A percentile compares a stretch with the other conserved stretches of the same genome.
phyloP scores from a whole-genome alignment of 1,284 basidiomycete species.

The Apiotrichum mycotoxinovorans region DNA sequence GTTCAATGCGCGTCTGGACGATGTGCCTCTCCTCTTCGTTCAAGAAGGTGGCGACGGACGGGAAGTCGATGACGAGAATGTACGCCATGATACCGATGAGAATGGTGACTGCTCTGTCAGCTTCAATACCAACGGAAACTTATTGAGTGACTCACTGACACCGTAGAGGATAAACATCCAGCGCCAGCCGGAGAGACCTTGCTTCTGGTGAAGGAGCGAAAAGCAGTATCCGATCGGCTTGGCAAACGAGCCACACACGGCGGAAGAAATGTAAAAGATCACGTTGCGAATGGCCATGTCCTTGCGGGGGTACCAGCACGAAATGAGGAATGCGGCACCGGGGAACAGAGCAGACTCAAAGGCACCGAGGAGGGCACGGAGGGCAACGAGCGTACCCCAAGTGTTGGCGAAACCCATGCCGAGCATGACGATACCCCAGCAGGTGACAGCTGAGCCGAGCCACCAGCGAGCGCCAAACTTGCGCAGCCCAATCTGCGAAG shows the following conservation, averaged over 20 bases:
- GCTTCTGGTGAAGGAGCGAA: slow-evolving; percentile 6
- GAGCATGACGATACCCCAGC: slow-evolving; percentile 50
- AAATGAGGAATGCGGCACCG: slow-evolving; percentile 20
- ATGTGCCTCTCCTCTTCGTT: slow-evolving; percentile 5
- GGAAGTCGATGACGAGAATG: slow-evolving; percentile 13
- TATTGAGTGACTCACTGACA: background rate
- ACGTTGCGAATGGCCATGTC: slow-evolving; percentile 38
- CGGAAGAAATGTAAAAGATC: slow-evolving; percentile 21
- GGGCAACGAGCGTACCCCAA: slow-evolving; percentile 45
- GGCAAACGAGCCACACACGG: slow-evolving; percentile 14
- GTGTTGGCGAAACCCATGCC: slow-evolving; percentile 42
- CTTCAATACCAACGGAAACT: too few species aligned
- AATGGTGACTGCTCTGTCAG: background rate
- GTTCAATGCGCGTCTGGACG: slow-evolving; percentile 11
- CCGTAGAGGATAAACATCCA: slow-evolving; percentile 1
- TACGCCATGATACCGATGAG: background rate
- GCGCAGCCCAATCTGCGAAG: slow-evolving; percentile 24
- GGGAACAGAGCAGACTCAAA: slow-evolving; percentile 47
- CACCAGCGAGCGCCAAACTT: slow-evolving; percentile 19
- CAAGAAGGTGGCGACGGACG: slow-evolving; percentile 11
- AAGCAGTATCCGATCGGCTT: slow-evolving; percentile 11
- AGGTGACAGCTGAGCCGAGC: slow-evolving; percentile 15
- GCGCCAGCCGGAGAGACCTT: slow-evolving; percentile 9
- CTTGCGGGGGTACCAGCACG: slow-evolving; percentile 52
- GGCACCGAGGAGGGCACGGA: slow-evolving; percentile 48